Base-by-base conservation (phyloP, 139 green algal species). In the Ulvella scutata region DNA sequence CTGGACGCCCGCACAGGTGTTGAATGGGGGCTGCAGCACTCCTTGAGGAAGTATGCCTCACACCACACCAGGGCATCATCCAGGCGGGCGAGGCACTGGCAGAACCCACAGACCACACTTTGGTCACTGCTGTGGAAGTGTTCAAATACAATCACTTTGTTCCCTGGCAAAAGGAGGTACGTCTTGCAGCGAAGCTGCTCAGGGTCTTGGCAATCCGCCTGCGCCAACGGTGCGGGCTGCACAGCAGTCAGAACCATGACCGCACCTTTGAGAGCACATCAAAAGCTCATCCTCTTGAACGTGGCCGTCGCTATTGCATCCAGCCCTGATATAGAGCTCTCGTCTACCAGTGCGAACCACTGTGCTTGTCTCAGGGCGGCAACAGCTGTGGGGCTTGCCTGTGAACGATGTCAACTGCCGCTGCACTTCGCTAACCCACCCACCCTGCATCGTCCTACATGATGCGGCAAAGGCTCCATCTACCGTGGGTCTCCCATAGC, bases 251-350 rank as follows among this genome's bases (percentile, higher is more conserved):
- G 75, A 23, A 89, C 74, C 61, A 91, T 79, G 78, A 86, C 78
- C 43, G 90, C 81, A 78, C 83, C 44, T 80, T 61, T 17, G 75
- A 77, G 9, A 79, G 62, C 61, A 86, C 73, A 36, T 60, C 44
- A 35, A 61, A 78, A 78, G 20, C 80, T 61, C 39, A 94, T 79
- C 26, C 84, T 87, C 28, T 79, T 79, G 40, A 94, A 88, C 13
- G 84, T 91, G 72, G 84, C 83, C 10, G 89, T 88, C 1, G 86
- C 87, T 0, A 88, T 94, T 3, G 85, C 84, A 38, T 94, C 89
- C 74, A 94, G 38, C 13, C 85, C 87, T 23, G 86, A 80, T 6
- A 93, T 61, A 44, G 60, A 85, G 83, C 75, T 85, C 75, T 88
- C 88, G 74, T 90, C 85, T 4, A 90, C 80, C 7, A 90, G 79